Evolutionary conservation across 371 early-diverging fungal genomes (phyloP), one percentile per base, ranked within the genome.

Genomic region (Dichotomocladium elegans): DNA sequence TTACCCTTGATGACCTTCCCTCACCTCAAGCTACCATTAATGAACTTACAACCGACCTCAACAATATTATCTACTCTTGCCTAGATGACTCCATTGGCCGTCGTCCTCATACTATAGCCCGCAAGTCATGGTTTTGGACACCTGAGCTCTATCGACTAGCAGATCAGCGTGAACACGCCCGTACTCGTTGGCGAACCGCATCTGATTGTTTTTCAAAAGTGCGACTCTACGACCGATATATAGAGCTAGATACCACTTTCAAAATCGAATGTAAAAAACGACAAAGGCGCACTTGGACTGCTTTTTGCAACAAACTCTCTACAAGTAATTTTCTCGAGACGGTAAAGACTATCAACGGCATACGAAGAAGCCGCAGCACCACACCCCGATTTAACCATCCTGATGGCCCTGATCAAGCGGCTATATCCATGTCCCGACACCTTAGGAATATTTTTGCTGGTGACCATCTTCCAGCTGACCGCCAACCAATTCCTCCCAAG

Each of bases 201-300:
- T 41, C 19, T 41, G 21, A 25, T n/a, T n/a, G n/a, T n/a, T n/a
- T n/a, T n/a, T n/a, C n/a, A n/a, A n/a, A n/a, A n/a, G n/a, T n/a
- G n/a, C n/a, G n/a, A n/a, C n/a, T n/a, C n/a, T 4, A 41, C 25
- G 41, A 41, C 19, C 12, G 25, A 41, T 22, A 7, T 41, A 21
- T 9, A 14, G 3, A 22, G 41, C 24, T 41, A 25, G 41, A 21
- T 41, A 3, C n/a, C 19, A 41, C 15, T 17, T 12, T 25, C 19
- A 41, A 14, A 41, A 12, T 21, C 41, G 7, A 21, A 14, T 12
- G 41, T 25, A 17, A 15, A 26, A 19, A 27, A 43, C 47, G 53
- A 12, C 34, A 31, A 9, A 47, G 51, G 22, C 42, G 59, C 52
- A 58, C 60, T 1, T 59, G 57, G 52, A 12, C 19, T 3, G 41